phyloP scores from a whole-genome alignment of 768 basidiomycete genomes.

The Lactarius indigo region DNA sequence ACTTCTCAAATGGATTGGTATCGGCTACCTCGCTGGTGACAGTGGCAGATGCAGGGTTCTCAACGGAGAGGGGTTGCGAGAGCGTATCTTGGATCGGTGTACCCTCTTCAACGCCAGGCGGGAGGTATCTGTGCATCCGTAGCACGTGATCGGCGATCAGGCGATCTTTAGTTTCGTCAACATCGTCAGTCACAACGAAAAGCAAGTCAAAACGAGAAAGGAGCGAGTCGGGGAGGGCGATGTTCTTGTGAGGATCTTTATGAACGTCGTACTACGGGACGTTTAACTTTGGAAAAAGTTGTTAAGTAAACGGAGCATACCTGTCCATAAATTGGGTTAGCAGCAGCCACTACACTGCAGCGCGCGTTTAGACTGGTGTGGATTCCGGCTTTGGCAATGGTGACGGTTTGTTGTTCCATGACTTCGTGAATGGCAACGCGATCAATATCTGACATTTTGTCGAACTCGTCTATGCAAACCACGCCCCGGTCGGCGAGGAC shows the following conservation, averaged over 20 bases:
- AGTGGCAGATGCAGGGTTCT: slow-evolving; percentile 55
- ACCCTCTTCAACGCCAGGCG: slow-evolving; percentile 95
- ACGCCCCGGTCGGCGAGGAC: slow-evolving; percentile 98
- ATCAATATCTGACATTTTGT: slow-evolving; percentile 99
- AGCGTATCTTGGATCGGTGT: slow-evolving; percentile 86
- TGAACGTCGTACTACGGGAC: slow-evolving; percentile 90
- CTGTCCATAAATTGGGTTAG: slow-evolving; percentile 98
- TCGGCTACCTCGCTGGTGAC: slow-evolving; percentile 52
- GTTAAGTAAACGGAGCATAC: slow-evolving; percentile 31
- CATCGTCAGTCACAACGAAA: slow-evolving; percentile 97
- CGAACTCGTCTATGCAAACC: slow-evolving; percentile 99
- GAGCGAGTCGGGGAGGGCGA: slow-evolving; percentile 95
- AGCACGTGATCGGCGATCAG: slow-evolving; percentile 97
- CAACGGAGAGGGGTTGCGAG: slow-evolving; percentile 83
- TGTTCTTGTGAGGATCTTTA: slow-evolving; percentile 98
- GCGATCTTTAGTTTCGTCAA: slow-evolving; percentile 91
- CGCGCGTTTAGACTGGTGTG: slow-evolving; percentile 97
- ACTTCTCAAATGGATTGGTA: slow-evolving; percentile 90
- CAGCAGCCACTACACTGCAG: slow-evolving; percentile 96
- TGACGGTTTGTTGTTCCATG: slow-evolving; percentile 99
- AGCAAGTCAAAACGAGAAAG: slow-evolving; percentile 98
- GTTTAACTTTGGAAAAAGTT: slow-evolving; percentile 5
- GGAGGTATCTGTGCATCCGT: slow-evolving; percentile 93
- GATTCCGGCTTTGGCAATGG: slow-evolving; percentile 98
- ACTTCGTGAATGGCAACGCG: slow-evolving; percentile 99